Evolutionary conservation across 2,329 filamentous ascomycete genomes (phyloP), one percentile per base, ranked within the genome.

Genomic region (Penicillium sp.): DNA sequence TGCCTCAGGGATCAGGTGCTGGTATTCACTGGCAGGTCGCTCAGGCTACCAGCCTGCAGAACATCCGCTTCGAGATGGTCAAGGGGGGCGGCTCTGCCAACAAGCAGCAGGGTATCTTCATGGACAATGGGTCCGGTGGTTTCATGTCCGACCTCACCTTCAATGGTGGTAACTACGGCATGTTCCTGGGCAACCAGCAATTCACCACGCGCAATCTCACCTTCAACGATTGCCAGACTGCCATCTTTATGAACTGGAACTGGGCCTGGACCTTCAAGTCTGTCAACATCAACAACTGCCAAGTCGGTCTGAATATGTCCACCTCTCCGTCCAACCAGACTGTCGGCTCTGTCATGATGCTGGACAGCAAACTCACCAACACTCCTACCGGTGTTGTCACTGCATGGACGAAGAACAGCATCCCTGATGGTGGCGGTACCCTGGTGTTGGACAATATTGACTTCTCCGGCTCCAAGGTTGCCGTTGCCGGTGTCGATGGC

Each of bases 381-480:
- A 91, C 87, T 1, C 78, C 78, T 1, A 78, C 87, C 39, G 91
- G 86, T 51, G 76, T 96, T 57, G 79, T 79, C 54, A 91, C 88
- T 17, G 79, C 84, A 2, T 95, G 87, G 69, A 75, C 77, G 53
- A 68, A 76, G 4, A 65, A 68, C 36, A 80, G 77, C 39, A 75
- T 82, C 41, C 75, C 80, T 15, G 69, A 75, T 40, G 86, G 86
- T 54, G 91, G 89, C 58, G 87, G 87, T 45, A 87, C 86, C 10
- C 77, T 96, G 31, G 77, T 95, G 51, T 67, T 97, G 8, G 87
- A 95, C 69, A 96, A 96, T 53, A 87, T 94, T 21, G 88, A 96
- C 68, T 88, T 96, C 50, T 72, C 73, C 33, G 82, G 80, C 39
- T 80, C 86, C 38, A 74, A 77, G 5, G 74, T 78, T 16, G 87